These are phyloP conservation scores for Vitis rotundifolia DNA, from an alignment of 164 flowering plant genomes.

Conservation along the genomic window DNA sequence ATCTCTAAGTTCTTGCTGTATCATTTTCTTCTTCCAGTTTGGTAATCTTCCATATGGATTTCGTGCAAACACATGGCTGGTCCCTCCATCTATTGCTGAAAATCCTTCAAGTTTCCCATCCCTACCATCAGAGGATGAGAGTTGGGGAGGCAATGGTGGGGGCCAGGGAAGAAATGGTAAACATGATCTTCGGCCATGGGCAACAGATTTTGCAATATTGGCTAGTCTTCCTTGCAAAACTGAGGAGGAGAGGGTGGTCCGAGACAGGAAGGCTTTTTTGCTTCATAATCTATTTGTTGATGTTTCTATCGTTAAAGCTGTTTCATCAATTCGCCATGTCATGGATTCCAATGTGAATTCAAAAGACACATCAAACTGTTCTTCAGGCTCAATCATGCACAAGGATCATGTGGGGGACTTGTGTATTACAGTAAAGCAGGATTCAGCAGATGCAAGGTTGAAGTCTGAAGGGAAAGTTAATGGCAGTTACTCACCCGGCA, in stretches of 20 bases:
- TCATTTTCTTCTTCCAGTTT: conserved; percentile 51
- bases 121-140: conserved; percentile 84
- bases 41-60: conserved; percentile 97
- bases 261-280: conserved; percentile 92
- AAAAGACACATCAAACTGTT: conserved; percentile 11
- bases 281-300: conserved; percentile 84
- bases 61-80: conserved; percentile 95
- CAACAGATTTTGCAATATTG: conserved; percentile 79
- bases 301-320: conserved; percentile 70
- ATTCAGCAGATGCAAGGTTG: conserved; percentile 44
- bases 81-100: conserved; percentile 63
- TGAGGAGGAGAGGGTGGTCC: conserved; percentile 83
- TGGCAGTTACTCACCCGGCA: conserved; percentile 21
- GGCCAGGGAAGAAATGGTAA: conserved; percentile 74
- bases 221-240: conserved; percentile 87
- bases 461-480: conserved; percentile 37
- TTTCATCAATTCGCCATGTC: conserved; percentile 52
- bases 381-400: conserved; percentile 35
- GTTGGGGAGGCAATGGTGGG: conserved; percentile 96
- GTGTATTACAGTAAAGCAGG: conserved; percentile 51
- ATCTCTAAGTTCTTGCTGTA: conserved; percentile 2
- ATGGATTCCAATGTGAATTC: conserved; percentile 34
- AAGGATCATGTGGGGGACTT: conserved; percentile 78
- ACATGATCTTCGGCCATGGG: conserved; percentile 78
- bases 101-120: conserved; percentile 56